Conservation (phyloP, 352 stramenopile genomes). For the Phytopythium sindhum region DNA sequence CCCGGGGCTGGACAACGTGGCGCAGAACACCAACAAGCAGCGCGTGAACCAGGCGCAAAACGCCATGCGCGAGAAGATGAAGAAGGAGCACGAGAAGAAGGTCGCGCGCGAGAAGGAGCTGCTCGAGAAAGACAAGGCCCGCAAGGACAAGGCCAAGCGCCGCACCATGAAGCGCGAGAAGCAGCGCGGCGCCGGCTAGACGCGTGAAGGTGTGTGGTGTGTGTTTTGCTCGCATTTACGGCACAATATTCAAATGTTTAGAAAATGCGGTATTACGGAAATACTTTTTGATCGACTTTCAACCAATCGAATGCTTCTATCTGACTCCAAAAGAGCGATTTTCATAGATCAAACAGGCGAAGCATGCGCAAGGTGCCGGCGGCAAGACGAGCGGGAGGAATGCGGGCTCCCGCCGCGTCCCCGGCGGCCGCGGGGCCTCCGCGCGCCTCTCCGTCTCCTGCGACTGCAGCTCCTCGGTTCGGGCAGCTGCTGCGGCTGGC, state of each 20-base stretch:
- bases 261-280: too few relatives aligned
- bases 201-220: too few relatives aligned
- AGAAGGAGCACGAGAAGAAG: slow-evolving; percentile 71
- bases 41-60: slow-evolving; percentile 49
- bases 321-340: not conserved
- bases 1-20: slow-evolving; percentile 21
- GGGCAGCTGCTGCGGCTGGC: slow-evolving; percentile 32
- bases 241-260: not conserved
- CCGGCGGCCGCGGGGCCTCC: not conserved
- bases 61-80: slow-evolving; percentile 63
- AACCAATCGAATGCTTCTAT: not conserved
- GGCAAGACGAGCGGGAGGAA: not conserved
- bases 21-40: slow-evolving; percentile 51
- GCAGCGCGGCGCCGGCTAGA: slow-evolving; percentile 60
- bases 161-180: slow-evolving; percentile 72
- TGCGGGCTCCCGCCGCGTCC: not conserved
- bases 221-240: too few relatives aligned
- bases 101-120: slow-evolving; percentile 68
- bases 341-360: not conserved
- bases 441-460: slow-evolving; percentile 14
- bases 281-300: not conserved
- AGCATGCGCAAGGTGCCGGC: not conserved
- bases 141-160: slow-evolving; percentile 75
- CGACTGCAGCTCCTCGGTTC: slow-evolving; percentile 42
- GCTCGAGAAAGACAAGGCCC: slow-evolving; percentile 57